A percentile compares a stretch with the other conserved stretches of the same genome.
Conservation (phyloP, 345 rosid species). For the Psidium friedrichsthalianum region DNA sequence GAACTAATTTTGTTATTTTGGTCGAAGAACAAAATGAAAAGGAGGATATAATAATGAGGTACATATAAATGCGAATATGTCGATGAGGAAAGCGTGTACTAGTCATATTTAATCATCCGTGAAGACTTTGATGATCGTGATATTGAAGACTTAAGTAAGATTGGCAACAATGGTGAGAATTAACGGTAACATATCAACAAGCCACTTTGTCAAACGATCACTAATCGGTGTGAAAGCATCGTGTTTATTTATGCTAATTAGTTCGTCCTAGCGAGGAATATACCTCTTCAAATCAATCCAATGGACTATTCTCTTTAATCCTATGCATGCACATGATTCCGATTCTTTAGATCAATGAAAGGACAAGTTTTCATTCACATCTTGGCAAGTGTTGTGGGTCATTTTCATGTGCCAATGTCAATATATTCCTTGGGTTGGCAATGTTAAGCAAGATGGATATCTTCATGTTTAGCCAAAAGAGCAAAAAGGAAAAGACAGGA, state of each 20-base stretch:
- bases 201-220: neutral
- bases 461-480: neutral
- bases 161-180: neutral
- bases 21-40: neutral
- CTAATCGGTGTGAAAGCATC: neutral
- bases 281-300: neutral
- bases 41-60: neutral
- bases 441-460: neutral
- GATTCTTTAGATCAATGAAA: neutral
- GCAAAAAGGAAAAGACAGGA: neutral
- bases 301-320: neutral
- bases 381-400: neutral
- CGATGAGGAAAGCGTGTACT: neutral
- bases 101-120: neutral
- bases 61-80: neutral
- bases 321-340: neutral
- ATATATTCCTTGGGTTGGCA: neutral
- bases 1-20: too few relatives aligned
- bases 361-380: neutral
- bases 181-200: fast-evolving
- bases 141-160: neutral
- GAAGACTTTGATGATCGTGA: neutral
- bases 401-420: neutral
- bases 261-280: fast-evolving
- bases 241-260: neutral